phyloP scores from a whole-genome alignment of 192 early-diverging fungal species.

The Podila clonocystis region DNA sequence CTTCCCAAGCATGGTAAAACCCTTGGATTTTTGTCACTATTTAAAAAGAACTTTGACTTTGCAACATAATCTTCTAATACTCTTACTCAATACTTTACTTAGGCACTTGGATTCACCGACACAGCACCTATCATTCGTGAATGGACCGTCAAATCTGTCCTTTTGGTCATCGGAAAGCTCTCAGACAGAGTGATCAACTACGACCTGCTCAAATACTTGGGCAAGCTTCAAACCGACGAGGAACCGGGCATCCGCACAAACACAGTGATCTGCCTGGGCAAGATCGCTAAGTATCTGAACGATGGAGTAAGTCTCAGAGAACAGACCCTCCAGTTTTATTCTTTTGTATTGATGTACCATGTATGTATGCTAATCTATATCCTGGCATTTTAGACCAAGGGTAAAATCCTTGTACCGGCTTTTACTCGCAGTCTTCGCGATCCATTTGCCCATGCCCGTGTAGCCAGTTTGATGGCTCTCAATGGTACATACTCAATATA shows the following conservation, averaged over 20 bases:
- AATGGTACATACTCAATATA: constrained; percentile 38
- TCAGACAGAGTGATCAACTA: constrained; percentile 82
- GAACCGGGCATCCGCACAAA: constrained; percentile 98
- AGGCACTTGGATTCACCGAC: constrained; percentile 90
- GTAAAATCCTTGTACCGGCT: constrained; percentile 84
- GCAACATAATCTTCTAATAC: too few relatives aligned
- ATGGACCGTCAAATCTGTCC: constrained; percentile 86
- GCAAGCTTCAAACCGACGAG: constrained; percentile 88
- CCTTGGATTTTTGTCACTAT: too few relatives aligned
- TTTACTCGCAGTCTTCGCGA: constrained; percentile 86
- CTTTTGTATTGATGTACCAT: too few relatives aligned
- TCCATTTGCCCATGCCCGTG: constrained; percentile 87
- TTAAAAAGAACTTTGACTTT: too few relatives aligned
- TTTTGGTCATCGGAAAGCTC: constrained; percentile 71
- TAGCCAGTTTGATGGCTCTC: constrained; percentile 86
- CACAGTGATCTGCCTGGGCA: constrained; percentile 95
- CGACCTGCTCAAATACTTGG: constrained; percentile 86
- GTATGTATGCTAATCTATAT: too few relatives aligned
- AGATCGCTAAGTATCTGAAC: constrained; percentile 82
- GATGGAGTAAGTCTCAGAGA: constrained; percentile 63
- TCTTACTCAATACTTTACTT: neutral
- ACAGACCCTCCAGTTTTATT: neutral
- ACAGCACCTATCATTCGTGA: constrained; percentile 91
- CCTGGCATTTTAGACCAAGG: constrained; percentile 65
- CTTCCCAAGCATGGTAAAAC: constrained; percentile 80